Percentiles rank a stretch among this genome's conserved stretches.
phyloP scores from a whole-genome alignment of 2,329 filamentous ascomycete genomes.

The Reticulascus tulasneorum region DNA sequence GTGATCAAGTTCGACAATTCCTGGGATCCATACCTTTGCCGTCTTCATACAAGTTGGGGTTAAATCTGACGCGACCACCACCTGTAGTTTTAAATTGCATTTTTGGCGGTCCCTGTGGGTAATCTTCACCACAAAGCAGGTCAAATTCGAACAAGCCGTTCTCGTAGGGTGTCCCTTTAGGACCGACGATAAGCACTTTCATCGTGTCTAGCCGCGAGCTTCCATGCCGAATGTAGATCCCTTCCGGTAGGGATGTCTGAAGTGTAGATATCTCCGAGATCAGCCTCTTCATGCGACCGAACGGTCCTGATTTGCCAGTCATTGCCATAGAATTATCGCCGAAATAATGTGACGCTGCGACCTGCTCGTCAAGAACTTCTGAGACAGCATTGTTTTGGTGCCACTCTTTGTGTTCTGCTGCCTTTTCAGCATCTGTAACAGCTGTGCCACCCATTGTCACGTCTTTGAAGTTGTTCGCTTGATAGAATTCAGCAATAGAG shows the following conservation, averaged over 20 bases:
- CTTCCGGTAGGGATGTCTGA: slow-evolving; percentile 41
- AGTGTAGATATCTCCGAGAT: slow-evolving; percentile 42
- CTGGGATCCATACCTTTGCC: slow-evolving; percentile 38
- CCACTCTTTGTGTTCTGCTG: neutral
- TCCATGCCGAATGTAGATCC: slow-evolving; percentile 46
- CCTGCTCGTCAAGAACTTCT: too few relatives aligned
- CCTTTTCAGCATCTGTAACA: too few relatives aligned
- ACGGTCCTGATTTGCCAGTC: too few relatives aligned
- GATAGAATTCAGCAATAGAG: too few relatives aligned
- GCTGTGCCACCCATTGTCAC: too few relatives aligned
- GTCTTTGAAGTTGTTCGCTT: too few relatives aligned
- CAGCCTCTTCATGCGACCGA: slow-evolving; percentile 40
- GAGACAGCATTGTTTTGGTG: neutral
- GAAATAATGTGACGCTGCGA: too few relatives aligned
- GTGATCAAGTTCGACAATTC: neutral
- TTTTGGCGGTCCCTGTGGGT: slow-evolving; percentile 36
- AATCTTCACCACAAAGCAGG: slow-evolving; percentile 36
- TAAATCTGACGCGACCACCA: slow-evolving; percentile 28
- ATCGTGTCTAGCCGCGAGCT: slow-evolving; percentile 43
- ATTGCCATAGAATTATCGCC: too few relatives aligned
- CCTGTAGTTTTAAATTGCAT: slow-evolving; percentile 38
- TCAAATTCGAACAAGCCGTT: slow-evolving; percentile 54
- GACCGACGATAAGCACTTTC: slow-evolving; percentile 47
- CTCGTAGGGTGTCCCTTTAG: slow-evolving; percentile 47
- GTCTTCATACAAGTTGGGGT: slow-evolving; percentile 47